These are phyloP conservation scores for Blastobotrys attinorum DNA, from an alignment of 805 yeast genomes.

Conservation along the genomic window DNA sequence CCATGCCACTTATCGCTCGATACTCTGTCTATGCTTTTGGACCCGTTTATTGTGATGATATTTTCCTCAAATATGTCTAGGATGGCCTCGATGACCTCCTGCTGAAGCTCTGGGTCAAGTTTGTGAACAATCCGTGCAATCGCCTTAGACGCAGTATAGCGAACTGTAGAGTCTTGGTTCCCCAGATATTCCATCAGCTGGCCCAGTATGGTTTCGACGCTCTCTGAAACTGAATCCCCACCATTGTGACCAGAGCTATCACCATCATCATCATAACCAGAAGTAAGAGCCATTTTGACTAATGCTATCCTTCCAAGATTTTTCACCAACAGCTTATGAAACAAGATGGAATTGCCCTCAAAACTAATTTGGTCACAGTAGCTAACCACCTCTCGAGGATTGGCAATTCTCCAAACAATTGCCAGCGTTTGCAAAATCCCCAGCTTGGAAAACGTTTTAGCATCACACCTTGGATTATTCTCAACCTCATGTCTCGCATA, in stretches of 20 bases:
- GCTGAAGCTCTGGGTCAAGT: conserved; percentile 24
- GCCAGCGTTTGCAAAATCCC: conserved; percentile 38
- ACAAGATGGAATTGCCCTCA: conserved; percentile 6
- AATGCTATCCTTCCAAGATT: conserved; percentile 35
- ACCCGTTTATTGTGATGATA: conserved; percentile 4
- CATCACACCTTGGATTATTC: not conserved
- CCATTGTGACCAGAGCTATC: too few relatives aligned
- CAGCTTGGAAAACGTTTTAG: conserved; percentile 20
- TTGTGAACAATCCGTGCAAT: conserved; percentile 40
- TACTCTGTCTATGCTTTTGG: conserved; percentile 24
- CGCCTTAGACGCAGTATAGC: conserved; percentile 63
- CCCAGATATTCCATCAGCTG: conserved; percentile 38
- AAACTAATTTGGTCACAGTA: conserved; percentile 2
- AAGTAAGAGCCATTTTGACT: conserved; percentile 16
- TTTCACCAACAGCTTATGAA: conserved; percentile 24
- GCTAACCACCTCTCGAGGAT: not conserved
- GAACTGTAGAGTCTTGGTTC: conserved; percentile 44
- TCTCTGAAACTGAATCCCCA: conserved; percentile 30
- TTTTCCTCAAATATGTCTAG: conserved; percentile 19
- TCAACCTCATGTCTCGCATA: not conserved
- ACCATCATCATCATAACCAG: not conserved
- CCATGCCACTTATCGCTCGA: conserved; percentile 49
- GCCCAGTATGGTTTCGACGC: conserved; percentile 43
- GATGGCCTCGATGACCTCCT: conserved; percentile 28
- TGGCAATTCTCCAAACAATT: conserved; percentile 20